These are phyloP conservation scores for Sporothrix phasma DNA, from an alignment of 2,329 filamentous ascomycete genomes.

Conservation along the genomic window DNA sequence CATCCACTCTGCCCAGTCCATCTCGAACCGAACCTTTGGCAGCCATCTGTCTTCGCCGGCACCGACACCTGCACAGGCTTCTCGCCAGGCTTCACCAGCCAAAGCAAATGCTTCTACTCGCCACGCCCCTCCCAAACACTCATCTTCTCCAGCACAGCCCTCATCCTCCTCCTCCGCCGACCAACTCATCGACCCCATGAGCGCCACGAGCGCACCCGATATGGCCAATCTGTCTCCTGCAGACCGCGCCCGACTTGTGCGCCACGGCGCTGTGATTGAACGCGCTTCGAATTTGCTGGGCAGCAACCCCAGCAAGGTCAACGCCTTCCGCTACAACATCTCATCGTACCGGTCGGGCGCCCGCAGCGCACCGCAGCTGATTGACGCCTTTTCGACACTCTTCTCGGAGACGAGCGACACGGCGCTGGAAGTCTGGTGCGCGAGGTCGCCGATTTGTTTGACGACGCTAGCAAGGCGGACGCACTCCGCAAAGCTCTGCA, in stretches of 20 bases:
- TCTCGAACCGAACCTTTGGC: conserved; percentile 72
- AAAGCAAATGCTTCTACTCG: background rate
- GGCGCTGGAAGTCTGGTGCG: conserved; percentile 83
- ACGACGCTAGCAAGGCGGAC: conserved; percentile 65
- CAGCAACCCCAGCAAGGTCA: conserved; percentile 65
- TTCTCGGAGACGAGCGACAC: conserved; percentile 69
- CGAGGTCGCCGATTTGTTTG: conserved; percentile 86
- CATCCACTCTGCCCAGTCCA: conserved; percentile 77
- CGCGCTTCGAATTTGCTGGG: conserved; percentile 72
- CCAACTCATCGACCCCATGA: conserved; percentile 31
- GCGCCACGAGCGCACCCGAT: conserved; percentile 42
- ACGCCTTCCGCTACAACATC: conserved; percentile 67
- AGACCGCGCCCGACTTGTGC: conserved; percentile 68
- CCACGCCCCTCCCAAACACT: background rate
- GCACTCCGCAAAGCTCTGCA: conserved; percentile 77
- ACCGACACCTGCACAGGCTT: conserved; percentile 23
- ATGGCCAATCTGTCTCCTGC: conserved; percentile 53
- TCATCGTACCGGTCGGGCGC: conserved; percentile 63
- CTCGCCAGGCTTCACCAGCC: conserved; percentile 16
- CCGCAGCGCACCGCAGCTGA: conserved; percentile 64
- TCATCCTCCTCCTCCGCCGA: conserved; percentile 14
- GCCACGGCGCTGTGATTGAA: conserved; percentile 77
- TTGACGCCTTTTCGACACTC: conserved; percentile 78
- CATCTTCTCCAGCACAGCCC: background rate
- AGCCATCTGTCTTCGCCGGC: conserved; percentile 60